Evolutionary conservation across 306 rosid genomes (phyloP), one percentile per base, ranked within the genome.

Genomic region (Cucumis melo): DNA sequence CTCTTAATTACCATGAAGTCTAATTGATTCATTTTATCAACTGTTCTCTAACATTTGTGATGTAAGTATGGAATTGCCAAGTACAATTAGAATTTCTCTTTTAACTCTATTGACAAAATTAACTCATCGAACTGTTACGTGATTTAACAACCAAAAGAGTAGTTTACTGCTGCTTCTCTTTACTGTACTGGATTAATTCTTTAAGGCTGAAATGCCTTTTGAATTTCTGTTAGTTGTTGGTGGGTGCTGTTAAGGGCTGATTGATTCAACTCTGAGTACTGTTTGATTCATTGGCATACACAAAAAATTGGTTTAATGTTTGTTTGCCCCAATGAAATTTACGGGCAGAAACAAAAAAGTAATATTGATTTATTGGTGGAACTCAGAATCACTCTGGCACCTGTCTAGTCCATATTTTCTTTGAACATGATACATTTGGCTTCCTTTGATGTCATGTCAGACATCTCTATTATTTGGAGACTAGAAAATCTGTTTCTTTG

Each of bases 401-500:
- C 62, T 73, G 44, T 51, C 77, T 73, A 73, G 48, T 73, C 77
- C 23, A 46, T 24, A 73, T 53, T 50, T 32, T 73, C 29, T 19
- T 72, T 71, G 36, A 73, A 53, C 77, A 29, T 29, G 77, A 50
- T 73, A 73, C 38, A 17, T 17, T 73, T 51, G 62, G 60, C 77
- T 32, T 73, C 48, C 62, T 51, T 50, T 73, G 77, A 27, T 73
- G 77, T 53, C 77, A 51, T 53, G 48, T 73, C 62, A 5, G 58
- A 73, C 77, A 27, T 73, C 29, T 72, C 42, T 72, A 48, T 50
- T 50, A 72, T 51, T 48, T 50, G 77, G 62, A 73, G 59, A 53
- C 17, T 29, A 73, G 17, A 73, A 62, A 29, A 51, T 55, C 77
- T 53, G 60, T 73, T 73, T 50, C 62, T 29, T 51, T 73, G 62